Conservation (phyloP, 305 asterid genomes). For the Andrographis paniculata region DNA sequence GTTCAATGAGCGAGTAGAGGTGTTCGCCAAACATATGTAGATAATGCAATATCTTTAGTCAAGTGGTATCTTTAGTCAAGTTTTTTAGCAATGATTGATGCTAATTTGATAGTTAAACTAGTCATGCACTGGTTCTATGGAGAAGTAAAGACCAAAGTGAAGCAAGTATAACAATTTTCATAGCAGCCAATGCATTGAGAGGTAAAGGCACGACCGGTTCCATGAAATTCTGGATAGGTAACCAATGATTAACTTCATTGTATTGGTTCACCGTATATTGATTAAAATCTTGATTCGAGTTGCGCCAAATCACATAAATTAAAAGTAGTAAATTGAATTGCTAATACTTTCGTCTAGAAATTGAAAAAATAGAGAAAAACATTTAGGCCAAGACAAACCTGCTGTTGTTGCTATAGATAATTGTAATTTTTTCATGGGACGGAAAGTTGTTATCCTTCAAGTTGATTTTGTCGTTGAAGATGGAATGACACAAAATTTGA, state of each 20-base stretch:
- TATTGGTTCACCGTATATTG: slow-evolving; percentile 32
- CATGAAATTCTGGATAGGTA: slow-evolving; percentile 36
- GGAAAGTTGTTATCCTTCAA: slow-evolving; percentile 29
- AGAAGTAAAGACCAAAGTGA: slow-evolving; percentile 69
- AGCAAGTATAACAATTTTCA: slow-evolving; percentile 51
- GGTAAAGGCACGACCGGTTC: slow-evolving; percentile 33
- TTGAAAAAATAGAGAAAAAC: too few species aligned
- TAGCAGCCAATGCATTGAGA: slow-evolving; percentile 30
- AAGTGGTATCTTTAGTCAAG: too few species aligned
- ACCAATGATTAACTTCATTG: slow-evolving; percentile 35
- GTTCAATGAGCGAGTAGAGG: slow-evolving; percentile 62
- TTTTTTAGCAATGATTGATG: too few species aligned
- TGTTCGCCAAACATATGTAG: slow-evolving; percentile 78
- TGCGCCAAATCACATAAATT: too few species aligned
- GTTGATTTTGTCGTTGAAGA: slow-evolving; percentile 49
- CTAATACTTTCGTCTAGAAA: too few species aligned
- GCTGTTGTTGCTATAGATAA: slow-evolving; percentile 35
- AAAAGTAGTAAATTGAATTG: too few species aligned
- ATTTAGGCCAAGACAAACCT: too few species aligned
- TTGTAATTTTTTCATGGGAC: slow-evolving; percentile 43
- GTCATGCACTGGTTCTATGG: slow-evolving; percentile 68
- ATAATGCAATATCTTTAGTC: too few species aligned
- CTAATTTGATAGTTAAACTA: slow-evolving; percentile 5
- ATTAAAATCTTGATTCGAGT: slow-evolving; percentile 30
- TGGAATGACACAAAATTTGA: slow-evolving; percentile 55